Evolutionary conservation across 2,329 filamentous ascomycete genomes (phyloP), one percentile per base, ranked within the genome.

Genomic region (Chaetomium globosum): DNA sequence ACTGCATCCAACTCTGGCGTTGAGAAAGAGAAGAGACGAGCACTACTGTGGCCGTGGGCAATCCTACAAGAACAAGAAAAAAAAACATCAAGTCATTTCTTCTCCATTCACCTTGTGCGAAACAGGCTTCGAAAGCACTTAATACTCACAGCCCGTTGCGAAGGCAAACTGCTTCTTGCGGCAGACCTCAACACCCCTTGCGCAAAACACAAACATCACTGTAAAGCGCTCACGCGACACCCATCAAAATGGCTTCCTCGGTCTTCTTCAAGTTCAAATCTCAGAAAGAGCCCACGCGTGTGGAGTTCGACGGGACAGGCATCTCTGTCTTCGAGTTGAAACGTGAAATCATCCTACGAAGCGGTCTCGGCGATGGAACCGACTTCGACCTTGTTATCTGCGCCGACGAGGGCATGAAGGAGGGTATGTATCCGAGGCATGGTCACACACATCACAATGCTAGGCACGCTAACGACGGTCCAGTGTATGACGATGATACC

Each of bases 251-350:
- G 93, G 87, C 92, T 77, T 97, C 95, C 64, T 98, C 93, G 71
- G 95, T 99, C 76, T 98, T 97, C 81, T 99, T 97, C 91, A 97
- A 97, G 82, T 99, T 99, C 89, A 98, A 97, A 82, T 98, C 94
- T 73, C 93, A 96, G 77, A 97, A 93, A 82, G 95, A 98, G 76
- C 92, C 93, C 67, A 92, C 92, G 65, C 88, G 93, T 75, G 93
- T 99, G 74, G 91, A 93, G 75, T 98, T 99, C 78, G 94, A 99
- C 80, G 95, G 95, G 76, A 97, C 94, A 73, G 92, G 92, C 79
- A 96, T 98, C 76, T 97, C 94, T 68, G 95, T 98, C 69, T 99
- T 98, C 80, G 96, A 99, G 77, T 85, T 99, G 76, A 99, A 99
- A 82, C 91, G 94, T 82, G 95, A 98, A 80, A 99, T 99, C 75